Conservation (phyloP, 225 moss, liverwort and hornwort species). For the Lunularia cruciata region DNA sequence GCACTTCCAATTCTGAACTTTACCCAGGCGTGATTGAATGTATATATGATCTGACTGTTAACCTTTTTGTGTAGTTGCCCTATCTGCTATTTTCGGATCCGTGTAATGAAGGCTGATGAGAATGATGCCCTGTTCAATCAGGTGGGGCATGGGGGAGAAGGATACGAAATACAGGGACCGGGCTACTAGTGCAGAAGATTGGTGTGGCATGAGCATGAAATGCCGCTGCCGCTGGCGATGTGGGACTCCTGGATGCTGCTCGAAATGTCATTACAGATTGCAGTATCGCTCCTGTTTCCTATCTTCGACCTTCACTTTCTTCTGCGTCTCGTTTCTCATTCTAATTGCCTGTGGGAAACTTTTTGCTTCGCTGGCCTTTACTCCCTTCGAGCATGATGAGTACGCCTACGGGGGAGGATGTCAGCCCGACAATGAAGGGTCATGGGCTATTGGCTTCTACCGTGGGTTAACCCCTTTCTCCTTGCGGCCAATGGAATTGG, state of each 20-base stretch:
- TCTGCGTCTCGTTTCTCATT: constrained; percentile 51
- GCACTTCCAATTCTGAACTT: too few species aligned
- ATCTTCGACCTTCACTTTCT: constrained; percentile 66
- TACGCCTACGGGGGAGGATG: constrained; percentile 52
- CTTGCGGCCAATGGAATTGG: constrained; percentile 78
- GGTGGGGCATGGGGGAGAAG: constrained; percentile 35
- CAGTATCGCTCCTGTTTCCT: constrained; percentile 66
- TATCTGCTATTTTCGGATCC: too few species aligned
- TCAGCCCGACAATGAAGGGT: constrained; percentile 88
- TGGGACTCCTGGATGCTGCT: constrained; percentile 56
- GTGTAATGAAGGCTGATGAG: too few species aligned
- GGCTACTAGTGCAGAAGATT: constrained; percentile 41
- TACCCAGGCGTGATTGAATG: too few species aligned
- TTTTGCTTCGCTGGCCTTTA: constrained; percentile 67
- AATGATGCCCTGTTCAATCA: too few species aligned
- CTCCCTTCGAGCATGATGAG: constrained; percentile 67
- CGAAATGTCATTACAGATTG: constrained; percentile 76
- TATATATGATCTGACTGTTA: too few species aligned
- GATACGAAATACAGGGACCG: constrained; percentile 42
- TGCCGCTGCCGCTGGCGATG: constrained; percentile 84
- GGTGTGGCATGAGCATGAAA: constrained; percentile 66
- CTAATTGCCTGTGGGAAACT: constrained; percentile 52
- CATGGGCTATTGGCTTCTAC: constrained; percentile 90
- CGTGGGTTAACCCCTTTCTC: constrained; percentile 71
- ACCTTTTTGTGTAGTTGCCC: too few species aligned